Base-by-base conservation (phyloP, 768 basidiomycete genomes). In the Gymnopilus junonius region DNA sequence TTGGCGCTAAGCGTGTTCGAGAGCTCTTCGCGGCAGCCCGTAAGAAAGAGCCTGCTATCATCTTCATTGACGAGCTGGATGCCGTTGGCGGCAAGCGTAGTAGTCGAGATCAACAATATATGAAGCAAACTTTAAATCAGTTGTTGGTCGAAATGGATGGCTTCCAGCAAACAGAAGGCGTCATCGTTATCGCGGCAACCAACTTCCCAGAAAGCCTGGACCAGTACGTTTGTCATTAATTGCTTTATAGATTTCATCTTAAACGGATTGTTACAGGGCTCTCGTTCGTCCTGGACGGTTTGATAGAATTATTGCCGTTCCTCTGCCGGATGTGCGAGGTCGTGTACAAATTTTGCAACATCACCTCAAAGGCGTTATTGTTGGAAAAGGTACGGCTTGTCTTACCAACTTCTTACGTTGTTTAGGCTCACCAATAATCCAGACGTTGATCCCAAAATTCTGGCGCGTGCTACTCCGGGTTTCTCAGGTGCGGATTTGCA, bases 401-500 rank as follows among this genome's bases (percentile, higher is more conserved):
- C 53, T 20, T 48, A 25, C 43, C 15, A 61, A 59, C 40, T 58
- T 51, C 60, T 37, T 55, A 29, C 21, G 60, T 54, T 35, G 46
- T 23, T 68, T 64, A 59, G 54, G 60, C 59, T 69, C 34, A 65
- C 67, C 62, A 59, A 50, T 32, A 39, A 45, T 46, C 37, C 59
- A 87, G 93, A 90, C 70, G 91, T 94, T 54, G 96, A 99, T 71
- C 82, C 92, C 1, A 92, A 87, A 75, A 82, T 95, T 66, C 82
- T 99, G 67, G 97, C 97, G 40, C 87, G 97, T 65, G 97, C 95
- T 3, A 97, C 95, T 12, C 87, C 96, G 8, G 97, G 97, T 2
- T 97, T 99, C 80, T 96, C 94, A 53, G 97, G 97, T 40, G 97
- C 97, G 20, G 97, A 99, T 78, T 74, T 99, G 37, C 94, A 99